A percentile compares a stretch with the other conserved stretches of the same genome.
These are phyloP conservation scores for Plenodomus tracheiphilus DNA, from an alignment of 2,329 filamentous ascomycete species.

Conservation along the genomic window DNA sequence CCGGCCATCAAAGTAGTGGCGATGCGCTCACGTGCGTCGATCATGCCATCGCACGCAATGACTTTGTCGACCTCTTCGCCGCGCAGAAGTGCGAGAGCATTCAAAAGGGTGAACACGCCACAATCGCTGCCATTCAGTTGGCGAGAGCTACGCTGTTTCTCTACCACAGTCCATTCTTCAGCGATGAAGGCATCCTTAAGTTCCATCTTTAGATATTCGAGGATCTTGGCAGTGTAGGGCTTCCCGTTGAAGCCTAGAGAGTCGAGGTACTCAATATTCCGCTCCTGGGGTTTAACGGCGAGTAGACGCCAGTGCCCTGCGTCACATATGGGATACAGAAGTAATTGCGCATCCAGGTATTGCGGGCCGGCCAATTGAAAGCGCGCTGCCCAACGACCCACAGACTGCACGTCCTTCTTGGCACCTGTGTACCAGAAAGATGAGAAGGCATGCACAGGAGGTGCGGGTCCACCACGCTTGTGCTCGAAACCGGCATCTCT, in stretches of 20 bases:
- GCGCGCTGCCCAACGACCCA: slow-evolving; percentile 54
- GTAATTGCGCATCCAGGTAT: slow-evolving; percentile 65
- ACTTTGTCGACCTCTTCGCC: slow-evolving; percentile 43
- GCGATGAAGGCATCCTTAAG: slow-evolving; percentile 59
- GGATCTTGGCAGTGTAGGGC: slow-evolving; percentile 22
- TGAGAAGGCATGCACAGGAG: slow-evolving; percentile 65
- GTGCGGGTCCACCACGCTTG: slow-evolving; percentile 60
- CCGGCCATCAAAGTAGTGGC: slow-evolving; percentile 68
- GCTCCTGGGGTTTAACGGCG: slow-evolving; percentile 64
- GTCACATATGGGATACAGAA: slow-evolving; percentile 71
- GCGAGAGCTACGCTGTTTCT: slow-evolving; percentile 50
- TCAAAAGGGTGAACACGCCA: slow-evolving; percentile 76
- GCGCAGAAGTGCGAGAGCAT: slow-evolving; percentile 63
- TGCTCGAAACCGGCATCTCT: slow-evolving; percentile 54
- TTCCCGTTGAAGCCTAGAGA: slow-evolving; percentile 57
- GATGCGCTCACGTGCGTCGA: slow-evolving; percentile 63
- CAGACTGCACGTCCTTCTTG: slow-evolving; percentile 28
- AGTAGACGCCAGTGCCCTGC: slow-evolving; percentile 71
- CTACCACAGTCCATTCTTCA: slow-evolving; percentile 62
- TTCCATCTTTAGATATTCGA: slow-evolving; percentile 62
- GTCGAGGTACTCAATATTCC: slow-evolving; percentile 70
- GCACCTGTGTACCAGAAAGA: slow-evolving; percentile 68
- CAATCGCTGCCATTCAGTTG: slow-evolving; percentile 75
- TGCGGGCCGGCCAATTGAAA: slow-evolving; percentile 50
- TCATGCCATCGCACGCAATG: slow-evolving; percentile 60